Percentiles rank a stretch among this genome's conserved stretches.
Conservation (phyloP, 495 filamentous ascomycete genomes). For the Xylaria curta region DNA sequence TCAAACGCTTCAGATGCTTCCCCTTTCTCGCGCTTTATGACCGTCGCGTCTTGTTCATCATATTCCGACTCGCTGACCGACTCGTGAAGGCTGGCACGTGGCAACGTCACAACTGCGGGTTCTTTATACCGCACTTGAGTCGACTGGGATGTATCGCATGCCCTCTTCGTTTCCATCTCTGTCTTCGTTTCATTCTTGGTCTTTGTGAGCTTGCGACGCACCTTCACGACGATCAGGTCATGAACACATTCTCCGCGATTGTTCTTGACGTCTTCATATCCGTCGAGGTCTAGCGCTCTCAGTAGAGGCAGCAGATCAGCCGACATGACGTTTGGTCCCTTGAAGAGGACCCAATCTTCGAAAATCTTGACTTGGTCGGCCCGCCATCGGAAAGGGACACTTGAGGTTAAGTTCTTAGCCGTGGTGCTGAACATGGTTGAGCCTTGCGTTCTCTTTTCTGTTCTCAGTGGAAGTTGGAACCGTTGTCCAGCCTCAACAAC, state of each 20-base stretch:
- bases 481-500: background rate
- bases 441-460: background rate
- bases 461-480: constrained; percentile 6
- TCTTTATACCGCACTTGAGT: background rate
- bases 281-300: constrained; percentile 12
- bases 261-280: constrained; percentile 14
- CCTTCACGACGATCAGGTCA: constrained; percentile 7
- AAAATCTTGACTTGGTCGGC: background rate
- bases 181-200: background rate
- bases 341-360: constrained; percentile 1
- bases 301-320: constrained; percentile 11
- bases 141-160: background rate
- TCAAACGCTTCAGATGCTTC: background rate
- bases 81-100: background rate
- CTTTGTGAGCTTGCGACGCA: constrained; percentile 6
- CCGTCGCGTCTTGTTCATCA: background rate
- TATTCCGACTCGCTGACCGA: background rate
- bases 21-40: background rate
- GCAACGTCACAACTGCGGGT: background rate
- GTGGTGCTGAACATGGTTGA: constrained; percentile 13
- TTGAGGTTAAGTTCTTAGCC: background rate
- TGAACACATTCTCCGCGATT: background rate
- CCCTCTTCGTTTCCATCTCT: background rate
- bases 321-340: background rate
- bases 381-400: constrained; percentile 12